Percentiles rank a stretch among this genome's conserved stretches.
These are phyloP conservation scores for Solanum microdontum DNA, from an alignment of 257 asterid species.

Conservation along the genomic window DNA sequence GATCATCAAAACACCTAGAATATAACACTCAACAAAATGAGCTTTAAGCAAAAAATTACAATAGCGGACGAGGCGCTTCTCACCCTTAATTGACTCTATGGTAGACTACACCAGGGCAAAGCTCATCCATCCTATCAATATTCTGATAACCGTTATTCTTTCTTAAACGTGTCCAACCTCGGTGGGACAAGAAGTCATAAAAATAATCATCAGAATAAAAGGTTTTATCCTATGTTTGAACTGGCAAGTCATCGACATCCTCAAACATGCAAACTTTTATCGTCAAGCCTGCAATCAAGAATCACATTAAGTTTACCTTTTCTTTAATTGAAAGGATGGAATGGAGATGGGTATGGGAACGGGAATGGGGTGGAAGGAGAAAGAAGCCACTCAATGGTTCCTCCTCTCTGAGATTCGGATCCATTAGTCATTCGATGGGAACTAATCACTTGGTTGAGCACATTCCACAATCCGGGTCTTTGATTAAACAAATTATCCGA, in stretches of 20 bases:
- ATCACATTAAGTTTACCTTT: not conserved
- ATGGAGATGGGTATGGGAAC: not conserved
- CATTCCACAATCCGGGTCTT: not conserved
- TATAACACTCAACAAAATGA: not conserved
- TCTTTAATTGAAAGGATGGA: not conserved
- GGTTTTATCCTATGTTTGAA: conserved; percentile 52
- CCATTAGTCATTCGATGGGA: not conserved
- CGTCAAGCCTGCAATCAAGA: conserved; percentile 40
- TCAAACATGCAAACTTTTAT: conserved; percentile 47
- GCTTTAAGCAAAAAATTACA: not conserved
- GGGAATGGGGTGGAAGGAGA: not conserved
- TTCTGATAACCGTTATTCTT: conserved; percentile 25
- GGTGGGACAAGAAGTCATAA: conserved; percentile 41
- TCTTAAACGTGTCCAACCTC: conserved; percentile 59
- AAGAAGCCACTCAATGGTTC: not conserved
- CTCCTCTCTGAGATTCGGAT: not conserved
- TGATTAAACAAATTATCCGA: not conserved
- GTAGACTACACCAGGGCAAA: conserved; percentile 51
- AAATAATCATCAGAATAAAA: conserved; percentile 60
- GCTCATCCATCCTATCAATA: conserved; percentile 52
- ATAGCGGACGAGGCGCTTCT: not conserved
- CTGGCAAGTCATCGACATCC: conserved; percentile 41
- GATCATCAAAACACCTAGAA: too few species aligned
- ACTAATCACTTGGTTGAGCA: not conserved
- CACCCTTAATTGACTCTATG: conserved; percentile 27